Percentiles rank a stretch among this genome's conserved stretches.
Conservation (phyloP, 73 alveolate species). For the Breviolum minutum region DNA sequence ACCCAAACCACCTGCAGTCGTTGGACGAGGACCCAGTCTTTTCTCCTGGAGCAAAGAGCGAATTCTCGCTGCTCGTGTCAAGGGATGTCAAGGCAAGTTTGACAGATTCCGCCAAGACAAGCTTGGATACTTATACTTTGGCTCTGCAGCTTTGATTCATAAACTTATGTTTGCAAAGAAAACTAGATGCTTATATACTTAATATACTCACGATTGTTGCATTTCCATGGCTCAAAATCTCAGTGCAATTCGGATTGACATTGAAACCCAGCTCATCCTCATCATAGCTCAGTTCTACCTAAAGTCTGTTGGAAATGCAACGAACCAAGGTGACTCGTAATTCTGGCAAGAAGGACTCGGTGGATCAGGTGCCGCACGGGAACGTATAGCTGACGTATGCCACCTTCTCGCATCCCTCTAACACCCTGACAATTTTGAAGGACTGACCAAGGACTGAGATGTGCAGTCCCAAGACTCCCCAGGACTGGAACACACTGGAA, state of each 20-base stretch:
- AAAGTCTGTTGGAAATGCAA: background rate
- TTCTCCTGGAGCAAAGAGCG: background rate
- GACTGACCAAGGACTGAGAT: background rate
- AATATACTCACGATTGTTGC: too few species aligned
- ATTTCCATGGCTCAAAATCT: too few species aligned
- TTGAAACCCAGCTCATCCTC: background rate
- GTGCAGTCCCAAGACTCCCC: background rate
- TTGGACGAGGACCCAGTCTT: conserved; percentile 41
- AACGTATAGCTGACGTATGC: conserved; percentile 65
- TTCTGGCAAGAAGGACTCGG: background rate
- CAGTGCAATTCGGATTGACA: too few species aligned
- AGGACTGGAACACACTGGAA: too few species aligned
- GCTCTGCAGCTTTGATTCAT: too few species aligned
- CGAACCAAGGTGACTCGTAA: background rate
- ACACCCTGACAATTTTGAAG: conserved; percentile 5
- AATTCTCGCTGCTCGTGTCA: background rate
- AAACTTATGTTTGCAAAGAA: background rate
- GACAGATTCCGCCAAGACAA: too few species aligned
- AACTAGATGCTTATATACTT: background rate
- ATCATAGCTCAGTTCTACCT: conserved; percentile 63
- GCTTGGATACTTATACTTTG: too few species aligned
- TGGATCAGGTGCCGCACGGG: conserved; percentile 22
- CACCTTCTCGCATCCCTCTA: conserved; percentile 85
- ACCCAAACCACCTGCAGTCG: conserved; percentile 40
- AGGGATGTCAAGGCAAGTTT: background rate